Evolutionary conservation across 202 grass and related monocot species (phyloP), one percentile per base, ranked within the genome.

Genomic region (Bolboschoenoplectus hybrid): DNA sequence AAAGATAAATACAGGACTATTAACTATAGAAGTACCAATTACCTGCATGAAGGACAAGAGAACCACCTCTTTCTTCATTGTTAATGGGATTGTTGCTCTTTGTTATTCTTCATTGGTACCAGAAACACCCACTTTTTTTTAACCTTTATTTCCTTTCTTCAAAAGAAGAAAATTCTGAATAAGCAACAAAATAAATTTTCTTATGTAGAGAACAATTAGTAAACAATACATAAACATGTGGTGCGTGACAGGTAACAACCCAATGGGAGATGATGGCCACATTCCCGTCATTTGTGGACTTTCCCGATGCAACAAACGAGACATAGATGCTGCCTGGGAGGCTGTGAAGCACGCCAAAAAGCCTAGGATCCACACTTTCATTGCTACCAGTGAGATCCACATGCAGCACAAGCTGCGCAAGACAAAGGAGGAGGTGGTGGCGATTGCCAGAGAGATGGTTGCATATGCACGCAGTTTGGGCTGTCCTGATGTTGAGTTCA

Each of bases 301-400:
- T 10, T 91, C 93, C 0, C 83, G 96, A 0, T 98, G 96, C 86
- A 95, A 95, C 16, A 95, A 84, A 86, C 79, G 81, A 32, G 96
- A 98, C 53, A 98, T 98, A 0, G 96, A 98, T 10, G 92, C 92
- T 3, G 92, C 95, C 0, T 97, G 95, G 95, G 95, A 97, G 76
- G 92, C 95, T 26, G 95, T 97, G 43, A 68, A 91, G 3, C 91
- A 95, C 53, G 95, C 92, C 1, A 63, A 81, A 7, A 85, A 87
- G 41, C 93, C 96, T 2, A 82, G 96, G 80, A 93, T 98, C 26
- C 96, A 98, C 10, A 98, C 93, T 2, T 98, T 98, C 73, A 96
- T 98, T 34, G 96, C 96, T 8, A 98, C 96, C 34, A 98, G 96
- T 80, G 96, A 98, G 88, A 98, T 98, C 72, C 96, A 98, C 58